phyloP scores from a whole-genome alignment of 768 basidiomycete species.

The Brasilioporus rufonigricans region DNA sequence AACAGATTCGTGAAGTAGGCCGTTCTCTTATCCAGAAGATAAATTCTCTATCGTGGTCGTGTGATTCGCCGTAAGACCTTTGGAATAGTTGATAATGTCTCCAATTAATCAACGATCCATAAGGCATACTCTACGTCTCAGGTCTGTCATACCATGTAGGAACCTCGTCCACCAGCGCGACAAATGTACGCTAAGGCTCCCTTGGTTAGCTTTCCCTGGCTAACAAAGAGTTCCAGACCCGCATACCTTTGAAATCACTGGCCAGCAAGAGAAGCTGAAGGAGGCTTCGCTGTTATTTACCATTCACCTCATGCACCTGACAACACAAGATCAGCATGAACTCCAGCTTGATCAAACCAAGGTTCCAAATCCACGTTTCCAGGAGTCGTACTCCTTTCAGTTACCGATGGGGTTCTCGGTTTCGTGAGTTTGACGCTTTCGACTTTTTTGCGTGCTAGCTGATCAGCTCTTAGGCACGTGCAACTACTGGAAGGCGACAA shows the following conservation, averaged over 20 bases:
- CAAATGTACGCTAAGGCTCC: conserved; percentile 1
- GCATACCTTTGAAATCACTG: conserved; percentile 17
- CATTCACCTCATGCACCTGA: conserved; percentile 29
- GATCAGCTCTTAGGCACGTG: conserved; percentile 23
- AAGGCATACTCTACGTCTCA: conserved; percentile 21
- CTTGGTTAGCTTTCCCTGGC: not conserved
- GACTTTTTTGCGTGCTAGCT: not conserved
- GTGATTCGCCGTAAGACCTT: conserved; percentile 15
- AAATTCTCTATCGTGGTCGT: conserved; percentile 16
- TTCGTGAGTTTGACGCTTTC: conserved; percentile 14
- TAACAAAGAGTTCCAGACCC: conserved; percentile 10
- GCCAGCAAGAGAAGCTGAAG: conserved; percentile 17
- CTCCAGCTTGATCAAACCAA: conserved; percentile 23
- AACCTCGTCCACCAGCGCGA: not conserved
- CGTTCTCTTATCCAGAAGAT: conserved; percentile 18
- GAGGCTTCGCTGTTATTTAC: conserved; percentile 24
- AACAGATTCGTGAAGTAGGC: conserved; percentile 11
- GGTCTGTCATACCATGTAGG: not conserved
- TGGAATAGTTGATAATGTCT: not conserved
- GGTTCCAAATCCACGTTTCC: conserved; percentile 27
- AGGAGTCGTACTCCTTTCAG: conserved; percentile 24
- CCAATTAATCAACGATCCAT: not conserved
- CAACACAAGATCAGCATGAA: conserved; percentile 29
- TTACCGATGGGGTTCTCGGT: conserved; percentile 22
- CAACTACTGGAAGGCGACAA: conserved; percentile 43